These are phyloP conservation scores for Bassia scoparia DNA, from an alignment of 148 eudicot species.

Conservation along the genomic window DNA sequence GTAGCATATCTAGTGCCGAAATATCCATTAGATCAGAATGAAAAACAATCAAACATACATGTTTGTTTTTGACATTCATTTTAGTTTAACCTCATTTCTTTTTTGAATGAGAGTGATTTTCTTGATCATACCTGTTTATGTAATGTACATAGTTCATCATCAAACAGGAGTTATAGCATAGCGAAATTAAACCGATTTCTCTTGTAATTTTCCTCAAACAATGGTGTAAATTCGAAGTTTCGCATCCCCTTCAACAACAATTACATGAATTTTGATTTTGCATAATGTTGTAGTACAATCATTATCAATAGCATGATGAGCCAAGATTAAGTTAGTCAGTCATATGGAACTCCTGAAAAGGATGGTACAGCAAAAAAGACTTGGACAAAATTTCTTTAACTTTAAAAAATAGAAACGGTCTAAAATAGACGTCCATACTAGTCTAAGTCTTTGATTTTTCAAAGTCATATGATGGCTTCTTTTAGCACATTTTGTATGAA, in stretches of 20 bases:
- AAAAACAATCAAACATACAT: constrained; percentile 12
- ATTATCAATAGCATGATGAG: not conserved
- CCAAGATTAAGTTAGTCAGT: not conserved
- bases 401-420: not conserved
- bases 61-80: constrained; percentile 24
- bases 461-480: constrained; percentile 4
- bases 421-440: not conserved
- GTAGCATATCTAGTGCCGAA: constrained; percentile 69
- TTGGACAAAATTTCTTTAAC: not conserved
- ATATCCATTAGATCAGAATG: constrained; percentile 71
- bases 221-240: constrained; percentile 6
- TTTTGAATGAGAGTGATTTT: constrained; percentile 10
- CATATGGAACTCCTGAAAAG: constrained; percentile 12
- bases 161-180: constrained; percentile 27
- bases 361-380: constrained; percentile 2
- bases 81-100: constrained; percentile 7
- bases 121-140: constrained; percentile 18
- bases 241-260: not conserved
- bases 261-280: constrained; percentile 8
- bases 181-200: not conserved
- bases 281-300: constrained; percentile 4
- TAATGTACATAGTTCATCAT: constrained; percentile 23
- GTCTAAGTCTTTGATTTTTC: constrained; percentile 7
- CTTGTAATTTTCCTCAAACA: constrained; percentile 1
- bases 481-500: too few relatives aligned